Percentiles rank a stretch among this genome's conserved stretches.
phyloP scores from a whole-genome alignment of 345 rosid genomes.

The Eucalyptus guilfoylei region DNA sequence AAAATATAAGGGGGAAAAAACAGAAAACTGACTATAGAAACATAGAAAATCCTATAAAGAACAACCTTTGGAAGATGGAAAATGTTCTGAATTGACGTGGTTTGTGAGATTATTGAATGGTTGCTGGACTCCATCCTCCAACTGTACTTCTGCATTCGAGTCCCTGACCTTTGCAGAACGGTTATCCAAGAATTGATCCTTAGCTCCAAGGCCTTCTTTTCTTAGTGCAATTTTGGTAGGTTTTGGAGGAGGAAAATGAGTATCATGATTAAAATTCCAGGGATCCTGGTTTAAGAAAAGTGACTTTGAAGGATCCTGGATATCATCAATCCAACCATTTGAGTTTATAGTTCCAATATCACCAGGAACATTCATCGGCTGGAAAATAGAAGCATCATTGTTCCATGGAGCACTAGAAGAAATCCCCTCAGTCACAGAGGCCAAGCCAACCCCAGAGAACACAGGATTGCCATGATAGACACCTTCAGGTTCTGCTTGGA shows the following conservation, averaged over 20 bases:
- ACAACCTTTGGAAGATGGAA: constrained; percentile 29
- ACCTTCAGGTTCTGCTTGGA: constrained; percentile 22
- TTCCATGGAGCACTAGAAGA: constrained; percentile 14
- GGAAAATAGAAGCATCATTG: constrained; percentile 13
- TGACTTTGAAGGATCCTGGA: constrained; percentile 40
- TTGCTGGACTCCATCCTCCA: constrained; percentile 19
- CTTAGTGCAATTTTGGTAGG: constrained; percentile 34
- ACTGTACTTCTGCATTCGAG: neutral
- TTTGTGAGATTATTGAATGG: constrained; percentile 8
- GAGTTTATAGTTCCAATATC: constrained; percentile 9
- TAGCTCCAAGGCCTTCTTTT: constrained; percentile 16
- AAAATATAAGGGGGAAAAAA: neutral
- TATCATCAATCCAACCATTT: constrained; percentile 9
- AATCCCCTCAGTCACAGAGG: constrained; percentile 10
- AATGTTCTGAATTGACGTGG: constrained; percentile 13
- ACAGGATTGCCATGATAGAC: constrained; percentile 9
- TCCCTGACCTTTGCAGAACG: constrained; percentile 6
- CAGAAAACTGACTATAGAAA: neutral
- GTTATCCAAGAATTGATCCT: constrained; percentile 33
- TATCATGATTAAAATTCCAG: constrained; percentile 38
- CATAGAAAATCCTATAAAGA: neutral
- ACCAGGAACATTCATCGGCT: constrained; percentile 5
- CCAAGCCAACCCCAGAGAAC: constrained; percentile 8
- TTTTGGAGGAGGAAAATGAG: constrained; percentile 45
- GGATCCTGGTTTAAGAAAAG: constrained; percentile 66